A percentile compares a stretch with the other conserved stretches of the same genome.
These are phyloP conservation scores for Hypocreales sp. DNA, from an alignment of 2,329 filamentous ascomycete species.

Conservation along the genomic window DNA sequence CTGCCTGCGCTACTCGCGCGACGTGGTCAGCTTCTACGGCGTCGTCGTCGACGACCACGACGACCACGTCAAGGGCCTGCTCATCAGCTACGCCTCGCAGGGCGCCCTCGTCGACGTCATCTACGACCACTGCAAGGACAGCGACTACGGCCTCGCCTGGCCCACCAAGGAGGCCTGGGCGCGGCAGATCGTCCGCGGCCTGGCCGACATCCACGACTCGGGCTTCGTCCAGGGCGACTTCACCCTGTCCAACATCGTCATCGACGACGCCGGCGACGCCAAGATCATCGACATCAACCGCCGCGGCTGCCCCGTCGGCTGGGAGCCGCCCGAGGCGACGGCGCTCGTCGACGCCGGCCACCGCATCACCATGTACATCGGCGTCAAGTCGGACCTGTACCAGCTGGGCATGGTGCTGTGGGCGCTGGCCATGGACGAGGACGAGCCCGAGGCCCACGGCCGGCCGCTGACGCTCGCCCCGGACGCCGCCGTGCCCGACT, in stretches of 20 bases:
- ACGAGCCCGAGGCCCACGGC: slow-evolving; percentile 71
- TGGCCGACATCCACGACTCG: slow-evolving; percentile 86
- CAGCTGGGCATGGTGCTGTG: slow-evolving; percentile 96
- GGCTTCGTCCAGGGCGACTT: slow-evolving; percentile 98
- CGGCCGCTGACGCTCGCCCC: slow-evolving; percentile 50
- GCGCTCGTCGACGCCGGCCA: slow-evolving; percentile 76
- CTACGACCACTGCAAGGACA: slow-evolving; percentile 56
- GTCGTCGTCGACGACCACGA: slow-evolving; percentile 84
- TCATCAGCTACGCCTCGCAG: slow-evolving; percentile 76
- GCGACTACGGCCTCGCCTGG: slow-evolving; percentile 47
- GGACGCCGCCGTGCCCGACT: slow-evolving; percentile 53
- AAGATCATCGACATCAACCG: slow-evolving; percentile 99
- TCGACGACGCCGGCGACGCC: slow-evolving; percentile 69
- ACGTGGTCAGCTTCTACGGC: slow-evolving; percentile 76
- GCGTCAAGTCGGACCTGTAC: slow-evolving; percentile 91
- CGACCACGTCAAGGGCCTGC: slow-evolving; percentile 66
- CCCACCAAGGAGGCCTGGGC: slow-evolving; percentile 71
- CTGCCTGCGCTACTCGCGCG: slow-evolving; percentile 52
- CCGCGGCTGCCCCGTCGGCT: slow-evolving; percentile 89
- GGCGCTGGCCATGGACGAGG: slow-evolving; percentile 73
- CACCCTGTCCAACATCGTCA: slow-evolving; percentile 91
- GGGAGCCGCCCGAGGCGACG: slow-evolving; percentile 89
- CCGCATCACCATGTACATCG: slow-evolving; percentile 91
- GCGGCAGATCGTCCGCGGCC: slow-evolving; percentile 72
- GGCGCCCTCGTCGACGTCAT: slow-evolving; percentile 84